A percentile compares a stretch with the other conserved stretches of the same genome.
Evolutionary conservation across 345 rosid species (phyloP).

Genomic region (Gossypium arboreum): DNA sequence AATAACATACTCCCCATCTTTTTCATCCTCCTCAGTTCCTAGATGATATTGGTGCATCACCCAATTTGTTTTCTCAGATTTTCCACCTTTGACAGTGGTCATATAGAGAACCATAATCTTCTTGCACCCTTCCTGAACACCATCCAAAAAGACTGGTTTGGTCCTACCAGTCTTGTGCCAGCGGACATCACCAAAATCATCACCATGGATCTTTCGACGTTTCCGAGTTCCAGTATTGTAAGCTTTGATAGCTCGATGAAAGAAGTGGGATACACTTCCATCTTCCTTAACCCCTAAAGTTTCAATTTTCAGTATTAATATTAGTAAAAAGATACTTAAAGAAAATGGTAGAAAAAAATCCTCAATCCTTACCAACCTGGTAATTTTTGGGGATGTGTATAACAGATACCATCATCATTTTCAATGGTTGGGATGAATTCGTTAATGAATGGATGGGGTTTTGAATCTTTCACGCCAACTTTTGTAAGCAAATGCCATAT

Average conservation of each 20-base stretch:
- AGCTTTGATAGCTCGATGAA: conserved; percentile 85
- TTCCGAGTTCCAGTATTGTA: conserved; percentile 86
- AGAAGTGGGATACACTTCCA: conserved; percentile 75
- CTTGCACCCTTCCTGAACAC: conserved; percentile 79
- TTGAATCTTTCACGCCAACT: conserved; percentile 39
- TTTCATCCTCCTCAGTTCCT: conserved; percentile 88
- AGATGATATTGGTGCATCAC: conserved; percentile 98
- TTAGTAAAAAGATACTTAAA: background rate
- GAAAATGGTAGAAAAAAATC: conserved; percentile 3
- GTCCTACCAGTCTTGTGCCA: conserved; percentile 98
- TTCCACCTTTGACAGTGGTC: conserved; percentile 53
- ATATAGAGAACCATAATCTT: conserved; percentile 89
- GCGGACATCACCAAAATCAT: conserved; percentile 76
- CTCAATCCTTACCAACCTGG: conserved; percentile 52
- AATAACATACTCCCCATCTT: conserved; percentile 71
- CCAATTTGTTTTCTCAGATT: conserved; percentile 86
- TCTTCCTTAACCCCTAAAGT: conserved; percentile 71
- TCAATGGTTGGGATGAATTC: conserved; percentile 81
- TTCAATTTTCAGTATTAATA: conserved; percentile 7
- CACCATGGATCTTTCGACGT: conserved; percentile 86
- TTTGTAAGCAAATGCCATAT: conserved; percentile 84
- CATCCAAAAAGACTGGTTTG: conserved; percentile 71
- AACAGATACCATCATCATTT: conserved; percentile 90
- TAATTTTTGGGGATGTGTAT: conserved; percentile 88
- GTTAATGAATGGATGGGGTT: conserved; percentile 67